Evolutionary conservation across 139 green algal species (phyloP).

Genomic region (Ettlia oleoabundans): DNA sequence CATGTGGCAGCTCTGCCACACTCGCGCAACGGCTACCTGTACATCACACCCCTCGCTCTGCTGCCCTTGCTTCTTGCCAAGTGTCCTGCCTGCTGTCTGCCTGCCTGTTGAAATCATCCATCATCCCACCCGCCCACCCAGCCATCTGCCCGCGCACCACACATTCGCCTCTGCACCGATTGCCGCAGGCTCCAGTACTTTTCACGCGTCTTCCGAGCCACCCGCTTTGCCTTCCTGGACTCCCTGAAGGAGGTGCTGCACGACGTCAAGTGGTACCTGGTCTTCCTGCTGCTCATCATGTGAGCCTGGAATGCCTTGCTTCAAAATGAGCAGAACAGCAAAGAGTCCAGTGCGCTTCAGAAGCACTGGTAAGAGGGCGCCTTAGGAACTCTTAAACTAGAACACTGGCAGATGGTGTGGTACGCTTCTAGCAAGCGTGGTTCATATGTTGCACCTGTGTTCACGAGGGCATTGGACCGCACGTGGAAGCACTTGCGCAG

Average conservation of each 20-base stretch:
- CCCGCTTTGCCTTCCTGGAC: constrained; percentile 56
- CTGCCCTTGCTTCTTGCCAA: not conserved
- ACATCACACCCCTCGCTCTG: not conserved
- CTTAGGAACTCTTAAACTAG: no score
- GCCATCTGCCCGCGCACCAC: no score
- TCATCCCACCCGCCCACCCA: not conserved
- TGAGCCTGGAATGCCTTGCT: no score
- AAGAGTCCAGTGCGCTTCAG: no score
- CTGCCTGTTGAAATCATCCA: no score
- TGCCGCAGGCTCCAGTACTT: constrained; percentile 52
- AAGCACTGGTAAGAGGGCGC: no score
- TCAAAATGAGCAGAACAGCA: no score
- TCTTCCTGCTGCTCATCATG: constrained; percentile 54
- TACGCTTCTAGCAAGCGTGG: no score
- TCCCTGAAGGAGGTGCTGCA: not conserved
- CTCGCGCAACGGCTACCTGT: not conserved
- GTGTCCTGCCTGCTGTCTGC: not conserved
- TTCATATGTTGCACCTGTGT: no score
- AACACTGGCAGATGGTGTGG: no score
- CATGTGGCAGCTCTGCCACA: not conserved
- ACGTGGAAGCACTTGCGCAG: no score
- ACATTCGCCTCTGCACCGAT: not conserved
- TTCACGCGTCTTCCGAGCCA: constrained; percentile 48
- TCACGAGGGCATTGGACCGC: no score
- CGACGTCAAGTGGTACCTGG: constrained; percentile 36